These are phyloP conservation scores for Citrus glauca DNA, from an alignment of 345 rosid species.

Conservation along the genomic window DNA sequence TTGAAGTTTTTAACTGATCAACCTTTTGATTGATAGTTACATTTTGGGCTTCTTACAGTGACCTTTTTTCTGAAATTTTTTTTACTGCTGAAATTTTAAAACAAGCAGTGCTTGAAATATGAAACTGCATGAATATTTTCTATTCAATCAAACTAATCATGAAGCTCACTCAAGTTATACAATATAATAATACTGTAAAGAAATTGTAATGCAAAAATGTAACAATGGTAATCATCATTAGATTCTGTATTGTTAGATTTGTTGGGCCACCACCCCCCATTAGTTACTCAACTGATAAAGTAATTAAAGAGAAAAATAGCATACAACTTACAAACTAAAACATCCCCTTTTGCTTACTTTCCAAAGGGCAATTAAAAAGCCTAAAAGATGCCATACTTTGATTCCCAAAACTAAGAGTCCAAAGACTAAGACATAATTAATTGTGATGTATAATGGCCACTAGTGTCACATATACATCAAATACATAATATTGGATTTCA, in stretches of 20 bases:
- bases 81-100: not conserved
- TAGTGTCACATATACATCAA: slow-evolving; percentile 6
- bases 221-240: slow-evolving; percentile 31
- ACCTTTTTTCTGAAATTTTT: not conserved
- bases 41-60: not conserved
- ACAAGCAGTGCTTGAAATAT: not conserved
- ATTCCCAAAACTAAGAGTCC: not conserved
- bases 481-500: slow-evolving; percentile 11
- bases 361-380: not conserved
- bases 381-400: not conserved
- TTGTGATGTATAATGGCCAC: slow-evolving; percentile 28
- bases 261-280: slow-evolving; percentile 20
- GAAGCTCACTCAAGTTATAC: slow-evolving; percentile 7
- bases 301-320: not conserved
- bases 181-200: slow-evolving; percentile 13
- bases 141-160: slow-evolving; percentile 32
- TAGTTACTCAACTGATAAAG: not conserved
- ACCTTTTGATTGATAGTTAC: slow-evolving; percentile 6
- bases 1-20: not conserved
- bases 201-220: slow-evolving; percentile 15
- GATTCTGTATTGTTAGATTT: slow-evolving; percentile 37
- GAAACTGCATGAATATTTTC: not conserved
- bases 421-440: slow-evolving; percentile 1
- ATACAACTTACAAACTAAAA: not conserved
- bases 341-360: not conserved